These are phyloP conservation scores for Trichoderma asperelloides DNA, from an alignment of 495 filamentous ascomycete species.

Conservation along the genomic window DNA sequence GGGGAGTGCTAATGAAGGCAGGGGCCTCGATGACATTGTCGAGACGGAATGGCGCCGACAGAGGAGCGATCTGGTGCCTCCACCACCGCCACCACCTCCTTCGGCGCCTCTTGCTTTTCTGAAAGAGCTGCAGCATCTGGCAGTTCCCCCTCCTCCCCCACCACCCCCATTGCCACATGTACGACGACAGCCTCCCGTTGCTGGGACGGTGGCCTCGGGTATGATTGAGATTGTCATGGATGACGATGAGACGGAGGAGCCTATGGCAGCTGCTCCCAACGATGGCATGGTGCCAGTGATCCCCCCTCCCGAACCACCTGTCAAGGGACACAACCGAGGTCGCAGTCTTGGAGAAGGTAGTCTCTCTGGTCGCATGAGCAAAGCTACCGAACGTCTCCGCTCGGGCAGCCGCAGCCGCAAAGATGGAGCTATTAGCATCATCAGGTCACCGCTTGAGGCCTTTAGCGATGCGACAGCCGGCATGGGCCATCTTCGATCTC, in stretches of 20 bases:
- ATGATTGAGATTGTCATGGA: slow-evolving; percentile 70
- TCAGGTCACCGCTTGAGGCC: slow-evolving; percentile 28
- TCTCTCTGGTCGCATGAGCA: slow-evolving; percentile 53
- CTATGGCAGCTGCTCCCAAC: slow-evolving; percentile 14
- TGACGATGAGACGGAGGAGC: slow-evolving; percentile 41
- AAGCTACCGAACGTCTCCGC: slow-evolving; percentile 59
- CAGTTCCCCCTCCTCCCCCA: slow-evolving; percentile 55
- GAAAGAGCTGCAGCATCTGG: slow-evolving; percentile 78
- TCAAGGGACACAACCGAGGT: slow-evolving; percentile 54
- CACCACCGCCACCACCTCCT: slow-evolving; percentile 35
- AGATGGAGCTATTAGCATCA: slow-evolving; percentile 18
- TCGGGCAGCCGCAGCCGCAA: slow-evolving; percentile 49
- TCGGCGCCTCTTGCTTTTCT: slow-evolving; percentile 48
- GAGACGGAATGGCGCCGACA: slow-evolving; percentile 30
- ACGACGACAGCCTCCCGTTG: slow-evolving; percentile 21
- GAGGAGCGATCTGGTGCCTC: slow-evolving; percentile 37
- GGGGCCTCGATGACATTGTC: slow-evolving; percentile 56
- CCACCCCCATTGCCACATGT: slow-evolving; percentile 47
- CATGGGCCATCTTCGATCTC: neutral
- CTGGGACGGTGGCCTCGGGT: slow-evolving; percentile 36
- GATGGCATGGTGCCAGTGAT: slow-evolving; percentile 26
- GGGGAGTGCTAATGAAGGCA: slow-evolving; percentile 29
- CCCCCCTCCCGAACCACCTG: slow-evolving; percentile 24
- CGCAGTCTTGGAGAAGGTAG: slow-evolving; percentile 35
- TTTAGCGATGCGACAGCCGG: slow-evolving; percentile 14